Percentiles rank a stretch among this genome's conserved stretches.
phyloP scores from a whole-genome alignment of 345 rosid species.

The Linum usitatissimum region DNA sequence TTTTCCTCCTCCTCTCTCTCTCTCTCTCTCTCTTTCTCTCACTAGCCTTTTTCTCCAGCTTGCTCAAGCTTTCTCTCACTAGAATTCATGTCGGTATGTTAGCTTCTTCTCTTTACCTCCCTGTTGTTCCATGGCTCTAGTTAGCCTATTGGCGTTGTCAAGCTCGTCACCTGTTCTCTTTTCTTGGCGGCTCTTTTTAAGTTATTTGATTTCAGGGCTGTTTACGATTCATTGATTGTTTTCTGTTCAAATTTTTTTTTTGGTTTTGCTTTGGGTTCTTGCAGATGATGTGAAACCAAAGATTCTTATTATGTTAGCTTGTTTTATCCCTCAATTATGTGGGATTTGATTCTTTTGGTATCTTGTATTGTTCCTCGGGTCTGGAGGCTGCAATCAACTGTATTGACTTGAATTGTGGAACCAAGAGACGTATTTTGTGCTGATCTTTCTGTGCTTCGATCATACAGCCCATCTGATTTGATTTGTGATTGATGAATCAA shows the following conservation, averaged over 20 bases:
- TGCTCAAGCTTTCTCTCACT: constrained; percentile 5
- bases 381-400: neutral
- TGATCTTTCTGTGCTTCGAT: neutral
- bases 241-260: constrained; percentile 7
- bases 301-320: neutral
- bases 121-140: neutral
- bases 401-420: neutral
- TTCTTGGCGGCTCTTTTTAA: neutral
- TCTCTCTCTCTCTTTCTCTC: constrained; percentile 3
- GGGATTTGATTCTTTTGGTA: neutral
- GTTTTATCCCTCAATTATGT: neutral
- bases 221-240: constrained; percentile 1
- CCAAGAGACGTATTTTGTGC: neutral
- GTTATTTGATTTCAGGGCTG: constrained; percentile 4
- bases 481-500: neutral
- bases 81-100: constrained; percentile 61
- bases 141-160: neutral
- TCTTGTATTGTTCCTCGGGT: neutral
- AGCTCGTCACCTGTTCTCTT: constrained; percentile 3
- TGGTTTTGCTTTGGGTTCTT: neutral
- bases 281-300: neutral
- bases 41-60: neutral
- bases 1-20: constrained; percentile 11
- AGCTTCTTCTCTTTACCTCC: constrained; percentile 6
- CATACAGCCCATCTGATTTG: neutral